Conservation (phyloP, 2,329 filamentous ascomycete genomes). For the Trichoderma sp. region DNA sequence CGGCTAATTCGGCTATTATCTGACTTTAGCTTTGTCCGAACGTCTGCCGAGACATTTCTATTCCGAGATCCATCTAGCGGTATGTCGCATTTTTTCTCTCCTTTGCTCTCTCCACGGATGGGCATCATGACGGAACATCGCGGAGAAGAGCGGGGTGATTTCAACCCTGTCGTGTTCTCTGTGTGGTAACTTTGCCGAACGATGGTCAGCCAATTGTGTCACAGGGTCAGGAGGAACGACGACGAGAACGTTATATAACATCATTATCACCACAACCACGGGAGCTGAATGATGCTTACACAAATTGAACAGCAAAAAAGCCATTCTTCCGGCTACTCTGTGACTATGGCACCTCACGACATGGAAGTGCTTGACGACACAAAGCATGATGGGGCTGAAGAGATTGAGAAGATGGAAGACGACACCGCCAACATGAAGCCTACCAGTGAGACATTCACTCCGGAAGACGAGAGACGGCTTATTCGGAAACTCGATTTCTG, state of each 20-base stretch:
- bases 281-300: neutral
- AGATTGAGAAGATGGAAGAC: constrained; percentile 7
- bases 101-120: neutral
- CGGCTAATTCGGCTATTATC: constrained; percentile 8
- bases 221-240: neutral
- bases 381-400: neutral
- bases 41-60: neutral
- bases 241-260: neutral
- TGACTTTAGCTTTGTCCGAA: neutral
- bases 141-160: neutral
- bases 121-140: neutral
- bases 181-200: neutral
- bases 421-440: constrained; percentile 2
- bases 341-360: neutral
- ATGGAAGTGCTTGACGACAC: neutral
- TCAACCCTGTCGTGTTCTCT: neutral
- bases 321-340: neutral
- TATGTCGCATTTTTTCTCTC: neutral
- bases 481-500: constrained; percentile 11
- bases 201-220: neutral
- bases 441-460: neutral
- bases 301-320: neutral
- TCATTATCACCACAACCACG: neutral
- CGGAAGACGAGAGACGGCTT: neutral
- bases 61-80: neutral